Percentiles rank a stretch among this genome's conserved stretches.
Evolutionary conservation across 352 stramenopile genomes (phyloP).

Genomic region (Globisporangium camurandrum): DNA sequence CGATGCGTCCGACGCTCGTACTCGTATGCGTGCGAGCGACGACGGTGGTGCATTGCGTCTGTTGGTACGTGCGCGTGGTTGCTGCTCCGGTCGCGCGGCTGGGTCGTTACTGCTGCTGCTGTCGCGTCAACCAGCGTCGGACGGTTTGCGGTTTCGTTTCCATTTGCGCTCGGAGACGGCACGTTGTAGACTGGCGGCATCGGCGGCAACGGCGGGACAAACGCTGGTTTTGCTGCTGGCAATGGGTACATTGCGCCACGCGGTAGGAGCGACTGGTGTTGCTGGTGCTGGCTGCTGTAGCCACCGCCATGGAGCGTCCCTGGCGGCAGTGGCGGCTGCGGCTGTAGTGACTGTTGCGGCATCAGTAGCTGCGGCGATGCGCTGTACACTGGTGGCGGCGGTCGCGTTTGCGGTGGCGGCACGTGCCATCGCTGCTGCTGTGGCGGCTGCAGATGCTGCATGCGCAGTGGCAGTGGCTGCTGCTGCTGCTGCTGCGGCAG

Average conservation of each 20-base stretch:
- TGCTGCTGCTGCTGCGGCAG: neutral
- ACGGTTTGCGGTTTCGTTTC: neutral
- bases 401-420: neutral
- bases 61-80: neutral
- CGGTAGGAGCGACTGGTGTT: constrained; percentile 4
- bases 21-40: constrained; percentile 10
- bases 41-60: constrained; percentile 3
- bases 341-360: constrained; percentile 7
- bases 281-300: neutral
- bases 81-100: constrained; percentile 1
- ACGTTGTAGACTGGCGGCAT: constrained; percentile 9
- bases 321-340: constrained; percentile 6
- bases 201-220: constrained; percentile 10
- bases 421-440: constrained; percentile 15
- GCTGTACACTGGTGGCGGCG: constrained; percentile 9
- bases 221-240: constrained; percentile 9
- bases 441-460: neutral
- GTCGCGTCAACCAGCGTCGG: constrained; percentile 3
- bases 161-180: neutral
- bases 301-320: too few relatives aligned
- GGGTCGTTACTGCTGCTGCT: neutral
- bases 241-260: constrained; percentile 9
- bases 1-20: constrained; percentile 10
- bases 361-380: constrained; percentile 15
- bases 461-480: neutral